Conservation (phyloP, 1,284 basidiomycete species). For the Apiotrichum brassicae region DNA sequence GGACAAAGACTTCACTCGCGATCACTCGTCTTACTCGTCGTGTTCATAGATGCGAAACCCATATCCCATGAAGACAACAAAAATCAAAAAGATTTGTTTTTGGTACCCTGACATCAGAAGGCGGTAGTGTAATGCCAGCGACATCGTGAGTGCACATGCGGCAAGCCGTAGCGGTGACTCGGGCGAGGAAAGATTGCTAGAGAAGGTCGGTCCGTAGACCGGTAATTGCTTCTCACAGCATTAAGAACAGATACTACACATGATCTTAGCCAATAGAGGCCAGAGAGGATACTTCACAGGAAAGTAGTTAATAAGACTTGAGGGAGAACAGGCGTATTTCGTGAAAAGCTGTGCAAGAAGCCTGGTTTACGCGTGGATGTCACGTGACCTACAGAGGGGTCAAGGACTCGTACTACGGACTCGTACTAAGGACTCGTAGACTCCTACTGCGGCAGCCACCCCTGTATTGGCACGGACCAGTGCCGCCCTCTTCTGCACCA, state of each 20-base stretch:
- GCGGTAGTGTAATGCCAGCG: conserved; percentile 23
- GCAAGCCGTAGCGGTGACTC: conserved; percentile 21
- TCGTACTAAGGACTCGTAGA: too few relatives aligned
- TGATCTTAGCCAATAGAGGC: conserved; percentile 49
- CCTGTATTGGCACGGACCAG: too few relatives aligned
- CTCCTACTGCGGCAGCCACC: too few relatives aligned
- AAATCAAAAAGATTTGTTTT: conserved; percentile 2
- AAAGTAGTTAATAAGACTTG: neutral
- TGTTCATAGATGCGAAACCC: too few relatives aligned
- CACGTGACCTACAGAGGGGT: too few relatives aligned
- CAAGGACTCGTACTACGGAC: too few relatives aligned
- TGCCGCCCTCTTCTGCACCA: too few relatives aligned
- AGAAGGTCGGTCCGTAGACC: conserved; percentile 36
- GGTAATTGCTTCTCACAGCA: conserved; percentile 38
- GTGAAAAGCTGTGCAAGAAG: neutral
- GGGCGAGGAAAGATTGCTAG: conserved; percentile 33
- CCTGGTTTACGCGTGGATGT: neutral
- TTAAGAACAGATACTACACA: conserved; percentile 49
- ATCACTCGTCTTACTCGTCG: too few relatives aligned
- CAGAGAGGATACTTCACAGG: conserved; percentile 37
- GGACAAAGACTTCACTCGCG: too few relatives aligned
- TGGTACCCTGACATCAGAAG: conserved; percentile 23
- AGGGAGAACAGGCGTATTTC: neutral
- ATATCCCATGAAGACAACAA: too few relatives aligned
- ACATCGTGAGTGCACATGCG: conserved; percentile 18